Evolutionary conservation across 2,329 filamentous ascomycete species (phyloP).

Genomic region (Arthrinium phaeospermum): DNA sequence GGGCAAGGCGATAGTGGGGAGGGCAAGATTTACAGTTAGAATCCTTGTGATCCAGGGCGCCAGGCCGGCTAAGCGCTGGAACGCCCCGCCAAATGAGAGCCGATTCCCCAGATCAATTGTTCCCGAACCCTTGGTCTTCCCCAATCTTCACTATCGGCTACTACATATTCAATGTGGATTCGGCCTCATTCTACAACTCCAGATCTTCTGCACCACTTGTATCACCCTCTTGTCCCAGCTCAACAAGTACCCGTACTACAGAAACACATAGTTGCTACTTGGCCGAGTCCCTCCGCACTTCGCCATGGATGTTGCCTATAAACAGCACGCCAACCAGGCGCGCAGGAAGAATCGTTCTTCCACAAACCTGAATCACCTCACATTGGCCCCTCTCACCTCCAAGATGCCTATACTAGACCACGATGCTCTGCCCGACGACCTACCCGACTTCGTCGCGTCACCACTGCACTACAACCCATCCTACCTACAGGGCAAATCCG

Average conservation of each 20-base stretch:
- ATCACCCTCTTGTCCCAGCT: not conserved
- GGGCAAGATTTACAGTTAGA: slow-evolving; percentile 2
- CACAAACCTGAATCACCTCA: slow-evolving; percentile 64
- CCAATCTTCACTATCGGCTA: not conserved
- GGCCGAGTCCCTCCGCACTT: not conserved
- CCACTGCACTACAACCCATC: slow-evolving; percentile 49
- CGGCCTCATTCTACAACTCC: not conserved
- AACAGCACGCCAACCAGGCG: slow-evolving; percentile 62
- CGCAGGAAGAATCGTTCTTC: slow-evolving; percentile 65
- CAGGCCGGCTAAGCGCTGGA: not conserved
- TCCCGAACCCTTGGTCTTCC: slow-evolving; percentile 2
- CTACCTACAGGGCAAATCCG: slow-evolving; percentile 67
- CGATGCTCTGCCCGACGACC: slow-evolving; percentile 42
- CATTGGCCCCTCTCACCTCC: slow-evolving; percentile 68
- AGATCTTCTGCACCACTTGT: not conserved
- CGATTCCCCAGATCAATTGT: slow-evolving; percentile 18
- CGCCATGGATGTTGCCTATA: slow-evolving; percentile 65
- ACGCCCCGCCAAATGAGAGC: not conserved
- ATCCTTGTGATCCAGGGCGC: not conserved
- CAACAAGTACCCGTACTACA: not conserved
- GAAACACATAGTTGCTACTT: not conserved
- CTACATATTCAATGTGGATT: not conserved
- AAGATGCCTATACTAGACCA: slow-evolving; percentile 63
- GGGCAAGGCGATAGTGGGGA: not conserved
- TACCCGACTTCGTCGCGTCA: slow-evolving; percentile 44